Evolutionary conservation across 352 stramenopile species (phyloP).

Genomic region (Pythium brachiatum): DNA sequence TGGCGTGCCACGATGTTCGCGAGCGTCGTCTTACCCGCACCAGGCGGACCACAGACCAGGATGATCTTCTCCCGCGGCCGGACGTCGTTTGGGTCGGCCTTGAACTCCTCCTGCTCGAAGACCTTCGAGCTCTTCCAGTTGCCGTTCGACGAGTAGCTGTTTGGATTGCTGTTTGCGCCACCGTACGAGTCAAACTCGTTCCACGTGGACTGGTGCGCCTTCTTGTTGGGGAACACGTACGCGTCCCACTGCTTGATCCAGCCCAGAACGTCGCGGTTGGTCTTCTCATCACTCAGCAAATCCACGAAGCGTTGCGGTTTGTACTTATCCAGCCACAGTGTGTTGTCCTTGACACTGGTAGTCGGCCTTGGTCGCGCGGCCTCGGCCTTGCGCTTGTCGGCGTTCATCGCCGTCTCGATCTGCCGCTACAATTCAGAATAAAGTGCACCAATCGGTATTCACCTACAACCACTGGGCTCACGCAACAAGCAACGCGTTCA

Average conservation of each 20-base stretch:
- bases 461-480: background rate
- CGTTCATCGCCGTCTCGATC: constrained; percentile 55
- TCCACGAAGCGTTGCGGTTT: constrained; percentile 92
- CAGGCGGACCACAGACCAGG: constrained; percentile 92
- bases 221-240: constrained; percentile 91
- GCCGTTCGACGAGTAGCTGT: constrained; percentile 6
- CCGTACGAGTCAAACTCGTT: constrained; percentile 15
- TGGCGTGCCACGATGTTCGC: constrained; percentile 95
- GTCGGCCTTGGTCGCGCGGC: background rate
- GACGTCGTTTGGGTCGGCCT: constrained; percentile 36
- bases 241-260: constrained; percentile 96
- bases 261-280: constrained; percentile 94
- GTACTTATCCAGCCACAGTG: constrained; percentile 98
- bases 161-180: constrained; percentile 11
- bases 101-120: constrained; percentile 7
- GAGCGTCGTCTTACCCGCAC: constrained; percentile 96
- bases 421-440: constrained; percentile 41
- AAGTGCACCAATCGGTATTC: too few relatives aligned
- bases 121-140: constrained; percentile 16
- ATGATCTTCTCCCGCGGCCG: constrained; percentile 88
- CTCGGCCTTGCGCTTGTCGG: constrained; percentile 26
- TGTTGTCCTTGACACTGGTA: constrained; percentile 19
- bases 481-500: background rate
- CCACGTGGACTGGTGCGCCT: constrained; percentile 23
- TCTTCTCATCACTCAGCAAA: constrained; percentile 95